Evolutionary conservation across 2,329 filamentous ascomycete species (phyloP).

Genomic region (Chaetomium olivaceum): DNA sequence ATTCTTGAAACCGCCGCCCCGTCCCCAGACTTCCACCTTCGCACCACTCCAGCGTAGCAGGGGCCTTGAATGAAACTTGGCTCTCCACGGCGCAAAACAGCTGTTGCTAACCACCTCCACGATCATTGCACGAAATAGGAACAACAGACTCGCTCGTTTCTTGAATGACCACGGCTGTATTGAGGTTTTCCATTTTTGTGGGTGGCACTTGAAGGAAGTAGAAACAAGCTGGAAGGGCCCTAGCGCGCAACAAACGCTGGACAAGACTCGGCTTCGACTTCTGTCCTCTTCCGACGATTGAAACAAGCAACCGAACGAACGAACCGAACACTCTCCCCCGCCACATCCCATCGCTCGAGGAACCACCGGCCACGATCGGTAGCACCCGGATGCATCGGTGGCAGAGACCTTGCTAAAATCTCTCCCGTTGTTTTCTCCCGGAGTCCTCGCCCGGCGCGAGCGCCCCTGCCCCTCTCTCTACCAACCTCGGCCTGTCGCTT

Average conservation of each 20-base stretch:
- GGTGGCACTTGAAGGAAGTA: background rate
- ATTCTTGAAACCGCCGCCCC: slow-evolving; percentile 32
- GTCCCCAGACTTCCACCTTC: slow-evolving; percentile 27
- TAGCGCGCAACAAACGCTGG: slow-evolving; percentile 8
- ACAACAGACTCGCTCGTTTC: slow-evolving; percentile 7
- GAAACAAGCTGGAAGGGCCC: slow-evolving; percentile 2
- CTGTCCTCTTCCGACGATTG: slow-evolving; percentile 21
- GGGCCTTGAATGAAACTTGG: slow-evolving; percentile 27
- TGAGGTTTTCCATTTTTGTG: background rate
- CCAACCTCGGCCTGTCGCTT: slow-evolving; percentile 11
- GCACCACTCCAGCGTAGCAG: slow-evolving; percentile 26
- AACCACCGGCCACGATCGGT: background rate
- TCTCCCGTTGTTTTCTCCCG: slow-evolving; percentile 11
- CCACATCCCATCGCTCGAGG: background rate
- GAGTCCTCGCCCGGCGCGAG: slow-evolving; percentile 33
- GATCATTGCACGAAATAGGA: background rate
- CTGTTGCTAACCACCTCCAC: slow-evolving; percentile 11
- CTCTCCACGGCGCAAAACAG: slow-evolving; percentile 18
- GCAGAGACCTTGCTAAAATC: slow-evolving; percentile 14
- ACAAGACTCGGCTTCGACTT: slow-evolving; percentile 3
- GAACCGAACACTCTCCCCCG: slow-evolving; percentile 1
- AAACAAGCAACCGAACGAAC: slow-evolving; percentile 4
- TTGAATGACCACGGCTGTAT: slow-evolving; percentile 9
- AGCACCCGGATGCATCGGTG: slow-evolving; percentile 27
- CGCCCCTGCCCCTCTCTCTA: slow-evolving; percentile 14